Percentiles rank a stretch among this genome's conserved stretches.
Conservation (phyloP, 2,329 filamentous ascomycete species). For the Aureobasidium sp. region DNA sequence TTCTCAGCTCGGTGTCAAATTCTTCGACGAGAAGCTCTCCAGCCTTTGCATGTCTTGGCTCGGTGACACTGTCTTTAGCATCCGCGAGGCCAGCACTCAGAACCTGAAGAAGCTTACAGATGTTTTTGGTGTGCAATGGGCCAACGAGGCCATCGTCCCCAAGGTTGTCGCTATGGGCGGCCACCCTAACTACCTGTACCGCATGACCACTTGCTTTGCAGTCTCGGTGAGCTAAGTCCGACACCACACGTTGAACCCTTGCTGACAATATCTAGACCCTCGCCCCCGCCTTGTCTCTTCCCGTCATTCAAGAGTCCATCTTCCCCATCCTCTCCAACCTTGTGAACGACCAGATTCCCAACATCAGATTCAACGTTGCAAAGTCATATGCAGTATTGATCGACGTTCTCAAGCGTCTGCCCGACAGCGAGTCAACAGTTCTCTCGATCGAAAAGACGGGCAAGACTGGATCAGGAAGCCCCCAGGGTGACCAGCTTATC, state of each 20-base stretch:
- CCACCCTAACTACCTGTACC: conserved; percentile 97
- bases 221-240: conserved; percentile 67
- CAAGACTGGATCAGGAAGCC: conserved; percentile 39
- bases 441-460: conserved; percentile 77
- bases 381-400: conserved; percentile 93
- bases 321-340: conserved; percentile 95
- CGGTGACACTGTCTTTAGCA: conserved; percentile 97
- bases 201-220: conserved; percentile 99
- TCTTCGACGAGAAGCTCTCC: conserved; percentile 97
- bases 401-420: conserved; percentile 82
- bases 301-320: conserved; percentile 87
- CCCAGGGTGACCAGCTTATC: conserved; percentile 29
- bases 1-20: conserved; percentile 89
- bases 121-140: conserved; percentile 97
- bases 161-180: conserved; percentile 98
- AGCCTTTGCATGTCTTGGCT: conserved; percentile 97
- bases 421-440: conserved; percentile 73
- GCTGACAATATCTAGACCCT: conserved; percentile 59
- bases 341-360: conserved; percentile 89
- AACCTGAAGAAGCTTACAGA: conserved; percentile 98
- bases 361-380: conserved; percentile 98
- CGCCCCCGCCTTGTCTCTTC: conserved; percentile 83
- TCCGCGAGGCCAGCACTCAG: conserved; percentile 91
- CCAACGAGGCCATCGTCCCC: conserved; percentile 91
- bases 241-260: not conserved